Percentiles rank a stretch among this genome's conserved stretches.
Evolutionary conservation across 2,329 filamentous ascomycete genomes (phyloP).

Genomic region (Phaeoacremonium minimum): DNA sequence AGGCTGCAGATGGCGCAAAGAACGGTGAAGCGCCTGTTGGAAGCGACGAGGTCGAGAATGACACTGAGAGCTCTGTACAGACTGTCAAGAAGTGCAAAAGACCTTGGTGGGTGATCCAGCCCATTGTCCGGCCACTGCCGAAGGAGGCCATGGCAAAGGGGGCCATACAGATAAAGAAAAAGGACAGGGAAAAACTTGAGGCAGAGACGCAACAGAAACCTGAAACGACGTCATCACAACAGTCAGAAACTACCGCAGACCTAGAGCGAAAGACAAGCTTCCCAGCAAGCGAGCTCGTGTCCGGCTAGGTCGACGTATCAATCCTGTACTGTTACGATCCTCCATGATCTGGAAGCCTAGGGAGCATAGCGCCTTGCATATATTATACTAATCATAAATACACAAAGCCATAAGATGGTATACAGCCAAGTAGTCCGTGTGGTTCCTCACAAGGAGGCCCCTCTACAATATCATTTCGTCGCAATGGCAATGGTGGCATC

Average conservation of each 20-base stretch:
- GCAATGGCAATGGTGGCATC: too few relatives aligned
- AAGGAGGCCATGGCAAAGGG: constrained; percentile 84
- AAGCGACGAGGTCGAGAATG: constrained; percentile 28
- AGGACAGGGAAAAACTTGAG: constrained; percentile 45
- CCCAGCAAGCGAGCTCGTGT: constrained; percentile 6
- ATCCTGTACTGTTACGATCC: too few relatives aligned
- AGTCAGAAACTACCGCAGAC: constrained; percentile 1
- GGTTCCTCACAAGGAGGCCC: too few relatives aligned
- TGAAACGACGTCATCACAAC: not conserved
- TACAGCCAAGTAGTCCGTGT: too few relatives aligned
- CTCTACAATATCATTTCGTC: too few relatives aligned
- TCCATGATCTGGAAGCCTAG: too few relatives aligned
- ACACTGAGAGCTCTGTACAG: constrained; percentile 57
- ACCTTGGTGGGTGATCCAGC: constrained; percentile 88
- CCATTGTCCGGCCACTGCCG: constrained; percentile 80
- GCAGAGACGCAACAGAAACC: constrained; percentile 21
- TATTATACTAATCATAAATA: too few relatives aligned
- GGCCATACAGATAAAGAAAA: constrained; percentile 70
- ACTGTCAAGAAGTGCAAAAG: constrained; percentile 70
- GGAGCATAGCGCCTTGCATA: too few relatives aligned
- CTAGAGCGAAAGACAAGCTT: constrained; percentile 8
- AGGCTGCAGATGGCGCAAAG: constrained; percentile 13
- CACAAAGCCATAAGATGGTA: too few relatives aligned
- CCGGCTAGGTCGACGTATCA: too few relatives aligned
- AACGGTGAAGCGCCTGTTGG: constrained; percentile 16